Conservation (phyloP, 345 rosid species). For the Physaria fendleri region DNA sequence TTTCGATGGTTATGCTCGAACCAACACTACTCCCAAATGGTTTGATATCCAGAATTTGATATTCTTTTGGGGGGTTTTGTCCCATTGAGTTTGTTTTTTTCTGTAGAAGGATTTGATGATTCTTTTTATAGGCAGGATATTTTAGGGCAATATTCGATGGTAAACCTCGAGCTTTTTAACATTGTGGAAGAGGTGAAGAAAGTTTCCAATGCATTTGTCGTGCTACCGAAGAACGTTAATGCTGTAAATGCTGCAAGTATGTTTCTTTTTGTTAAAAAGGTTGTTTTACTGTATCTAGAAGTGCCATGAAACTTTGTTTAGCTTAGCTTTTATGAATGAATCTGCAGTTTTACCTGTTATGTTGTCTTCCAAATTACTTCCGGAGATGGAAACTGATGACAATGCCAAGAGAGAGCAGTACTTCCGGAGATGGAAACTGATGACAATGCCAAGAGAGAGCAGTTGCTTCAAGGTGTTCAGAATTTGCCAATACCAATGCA, state of each 20-base stretch:
- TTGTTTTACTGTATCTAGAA: not conserved
- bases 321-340: not conserved
- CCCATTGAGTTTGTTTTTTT: not conserved
- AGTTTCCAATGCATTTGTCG: constrained; percentile 82
- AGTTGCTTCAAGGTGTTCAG: constrained; percentile 83
- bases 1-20: constrained; percentile 60
- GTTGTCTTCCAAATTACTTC: constrained; percentile 86
- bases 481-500: constrained; percentile 61
- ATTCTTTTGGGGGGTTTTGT: not conserved
- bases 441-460: constrained; percentile 77
- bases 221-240: constrained; percentile 83
- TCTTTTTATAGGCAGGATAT: constrained; percentile 66
- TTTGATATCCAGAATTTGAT: constrained; percentile 2
- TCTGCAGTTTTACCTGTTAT: constrained; percentile 82
- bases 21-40: constrained; percentile 89
- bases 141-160: constrained; percentile 84
- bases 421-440: constrained; percentile 92
- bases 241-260: constrained; percentile 76
- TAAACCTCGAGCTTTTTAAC: constrained; percentile 90
- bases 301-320: not conserved
- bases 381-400: constrained; percentile 91
- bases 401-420: constrained; percentile 75
- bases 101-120: constrained; percentile 14
- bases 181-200: constrained; percentile 73
- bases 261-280: constrained; percentile 8